These are phyloP conservation scores for Acer campestre DNA, from an alignment of 345 rosid genomes.

Conservation along the genomic window DNA sequence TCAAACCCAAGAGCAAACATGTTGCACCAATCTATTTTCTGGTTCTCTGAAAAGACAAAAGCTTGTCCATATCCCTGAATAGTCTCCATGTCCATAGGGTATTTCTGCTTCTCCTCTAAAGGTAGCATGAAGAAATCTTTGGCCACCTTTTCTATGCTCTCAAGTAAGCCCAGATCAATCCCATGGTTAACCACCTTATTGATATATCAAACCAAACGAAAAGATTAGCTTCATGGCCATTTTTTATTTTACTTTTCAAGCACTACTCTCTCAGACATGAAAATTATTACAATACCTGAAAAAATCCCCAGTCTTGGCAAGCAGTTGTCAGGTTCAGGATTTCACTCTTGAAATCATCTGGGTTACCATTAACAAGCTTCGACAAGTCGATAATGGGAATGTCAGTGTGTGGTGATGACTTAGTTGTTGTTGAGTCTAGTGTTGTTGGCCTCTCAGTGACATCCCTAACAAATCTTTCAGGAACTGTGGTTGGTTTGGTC, in stretches of 20 bases:
- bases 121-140: slow-evolving; percentile 81
- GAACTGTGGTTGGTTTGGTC: slow-evolving; percentile 58
- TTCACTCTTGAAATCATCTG: slow-evolving; percentile 40
- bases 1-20: slow-evolving; percentile 91
- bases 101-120: slow-evolving; percentile 74
- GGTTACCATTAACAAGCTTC: slow-evolving; percentile 43
- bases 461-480: slow-evolving; percentile 75
- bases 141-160: slow-evolving; percentile 66
- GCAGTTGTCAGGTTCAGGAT: slow-evolving; percentile 59
- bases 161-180: slow-evolving; percentile 56
- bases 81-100: slow-evolving; percentile 83
- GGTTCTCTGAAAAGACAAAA: slow-evolving; percentile 87
- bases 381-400: slow-evolving; percentile 78
- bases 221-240: background rate
- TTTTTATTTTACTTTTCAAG: too few relatives aligned
- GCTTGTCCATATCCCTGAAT: slow-evolving; percentile 98
- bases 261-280: background rate
- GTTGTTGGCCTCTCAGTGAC: slow-evolving; percentile 53
- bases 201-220: background rate
- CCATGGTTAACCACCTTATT: slow-evolving; percentile 77
- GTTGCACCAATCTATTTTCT: slow-evolving; percentile 98
- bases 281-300: slow-evolving; percentile 57
- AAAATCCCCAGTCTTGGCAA: slow-evolving; percentile 93
- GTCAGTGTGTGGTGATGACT: slow-evolving; percentile 20
- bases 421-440: slow-evolving; percentile 16